A percentile compares a stretch with the other conserved stretches of the same genome.
Conservation (phyloP, 345 rosid species). For the Trapa bicornis region DNA sequence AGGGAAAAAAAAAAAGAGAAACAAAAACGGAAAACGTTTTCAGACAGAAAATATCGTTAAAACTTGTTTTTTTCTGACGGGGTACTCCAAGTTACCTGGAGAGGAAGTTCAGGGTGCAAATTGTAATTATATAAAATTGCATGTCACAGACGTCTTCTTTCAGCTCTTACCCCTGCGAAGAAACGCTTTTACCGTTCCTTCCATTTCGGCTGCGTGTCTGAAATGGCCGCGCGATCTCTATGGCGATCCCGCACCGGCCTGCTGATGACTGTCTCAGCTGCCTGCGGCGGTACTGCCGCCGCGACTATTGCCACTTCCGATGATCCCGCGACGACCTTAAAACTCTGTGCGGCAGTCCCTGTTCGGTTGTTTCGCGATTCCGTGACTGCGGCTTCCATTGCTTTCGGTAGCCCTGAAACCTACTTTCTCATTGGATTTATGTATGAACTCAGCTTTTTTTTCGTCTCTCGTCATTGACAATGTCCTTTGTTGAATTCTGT, state of each 20-base stretch:
- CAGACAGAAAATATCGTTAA: too few relatives aligned
- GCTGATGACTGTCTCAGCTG: conserved; percentile 32
- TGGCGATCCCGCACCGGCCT: conserved; percentile 54
- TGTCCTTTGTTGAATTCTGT: not conserved
- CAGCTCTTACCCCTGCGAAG: not conserved
- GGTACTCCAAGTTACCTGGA: not conserved
- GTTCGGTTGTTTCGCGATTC: conserved; percentile 57
- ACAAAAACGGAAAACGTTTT: too few relatives aligned
- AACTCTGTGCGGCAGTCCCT: conserved; percentile 76
- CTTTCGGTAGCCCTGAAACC: conserved; percentile 41
- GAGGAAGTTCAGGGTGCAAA: not conserved
- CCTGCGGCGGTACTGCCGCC: conserved; percentile 48
- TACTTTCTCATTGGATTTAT: too few relatives aligned
- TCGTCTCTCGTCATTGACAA: too few relatives aligned
- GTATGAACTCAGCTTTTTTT: not conserved
- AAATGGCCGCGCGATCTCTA: conserved; percentile 48
- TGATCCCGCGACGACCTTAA: conserved; percentile 50
- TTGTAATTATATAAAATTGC: not conserved
- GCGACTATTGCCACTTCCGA: conserved; percentile 58
- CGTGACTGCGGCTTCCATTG: conserved; percentile 70
- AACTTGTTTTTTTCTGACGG: too few relatives aligned
- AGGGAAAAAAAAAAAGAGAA: too few relatives aligned
- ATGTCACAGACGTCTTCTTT: too few relatives aligned
- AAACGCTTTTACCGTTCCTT: not conserved
- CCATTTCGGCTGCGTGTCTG: not conserved